phyloP scores from a whole-genome alignment of 2,329 filamentous ascomycete species.

The Fusarium algeriense region DNA sequence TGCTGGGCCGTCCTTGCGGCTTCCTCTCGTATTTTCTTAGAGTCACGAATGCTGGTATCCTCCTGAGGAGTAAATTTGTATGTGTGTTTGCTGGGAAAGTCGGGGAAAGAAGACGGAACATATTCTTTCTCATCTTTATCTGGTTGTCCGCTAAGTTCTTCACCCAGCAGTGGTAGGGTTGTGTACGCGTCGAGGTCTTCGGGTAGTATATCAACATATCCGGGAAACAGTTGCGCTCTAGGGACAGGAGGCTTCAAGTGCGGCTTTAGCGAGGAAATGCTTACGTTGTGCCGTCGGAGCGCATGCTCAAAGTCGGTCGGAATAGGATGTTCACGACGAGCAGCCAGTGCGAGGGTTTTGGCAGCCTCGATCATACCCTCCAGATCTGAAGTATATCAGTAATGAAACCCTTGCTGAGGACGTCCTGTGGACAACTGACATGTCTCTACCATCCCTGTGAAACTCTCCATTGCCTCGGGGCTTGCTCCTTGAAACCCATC shows the following conservation, averaged over 20 bases:
- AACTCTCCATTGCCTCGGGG: conserved; percentile 69
- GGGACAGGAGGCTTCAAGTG: conserved; percentile 68
- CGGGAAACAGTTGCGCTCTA: conserved; percentile 53
- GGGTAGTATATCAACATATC: conserved; percentile 54
- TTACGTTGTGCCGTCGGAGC: conserved; percentile 64
- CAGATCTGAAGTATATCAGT: conserved; percentile 58
- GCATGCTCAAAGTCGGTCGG: conserved; percentile 70
- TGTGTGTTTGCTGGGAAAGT: conserved; percentile 74
- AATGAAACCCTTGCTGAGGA: not conserved
- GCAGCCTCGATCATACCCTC: conserved; percentile 62
- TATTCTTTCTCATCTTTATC: conserved; percentile 68
- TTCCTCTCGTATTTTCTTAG: conserved; percentile 70
- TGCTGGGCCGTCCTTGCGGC: conserved; percentile 71
- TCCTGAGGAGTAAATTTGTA: conserved; percentile 70
- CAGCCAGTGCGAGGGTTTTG: conserved; percentile 60
- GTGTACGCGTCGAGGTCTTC: conserved; percentile 57
- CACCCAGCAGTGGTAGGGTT: conserved; percentile 61
- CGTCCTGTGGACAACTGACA: conserved; percentile 58
- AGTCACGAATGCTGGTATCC: conserved; percentile 61
- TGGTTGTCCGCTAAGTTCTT: conserved; percentile 68
- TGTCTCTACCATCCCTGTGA: conserved; percentile 66
- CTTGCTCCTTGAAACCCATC: conserved; percentile 69
- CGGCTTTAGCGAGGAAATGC: conserved; percentile 64
- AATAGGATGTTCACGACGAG: conserved; percentile 65
- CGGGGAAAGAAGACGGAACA: conserved; percentile 70